These are phyloP conservation scores for Rauvolfia tetraphylla DNA, from an alignment of 257 asterid species.

Conservation along the genomic window DNA sequence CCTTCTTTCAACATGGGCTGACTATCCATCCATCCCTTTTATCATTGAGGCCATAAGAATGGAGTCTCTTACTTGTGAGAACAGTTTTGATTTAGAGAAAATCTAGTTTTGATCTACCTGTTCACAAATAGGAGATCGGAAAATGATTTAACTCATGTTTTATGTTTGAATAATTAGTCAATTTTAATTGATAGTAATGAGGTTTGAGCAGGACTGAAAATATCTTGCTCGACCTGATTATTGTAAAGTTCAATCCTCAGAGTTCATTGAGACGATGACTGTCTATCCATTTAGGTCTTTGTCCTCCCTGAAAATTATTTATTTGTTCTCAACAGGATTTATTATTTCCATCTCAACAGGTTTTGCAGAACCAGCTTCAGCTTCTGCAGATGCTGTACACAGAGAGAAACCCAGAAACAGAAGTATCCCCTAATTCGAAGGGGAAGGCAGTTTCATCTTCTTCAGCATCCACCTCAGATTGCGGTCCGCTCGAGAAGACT, in stretches of 20 bases:
- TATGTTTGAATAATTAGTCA: neutral
- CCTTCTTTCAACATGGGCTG: neutral
- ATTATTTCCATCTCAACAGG: conserved; percentile 32
- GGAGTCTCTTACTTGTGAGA: neutral
- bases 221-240: neutral
- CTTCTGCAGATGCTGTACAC: conserved; percentile 33
- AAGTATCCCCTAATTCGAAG: conserved; percentile 39
- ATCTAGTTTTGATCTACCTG: neutral
- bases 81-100: neutral
- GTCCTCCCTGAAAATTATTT: neutral
- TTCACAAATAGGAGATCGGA: neutral
- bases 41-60: neutral
- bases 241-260: neutral
- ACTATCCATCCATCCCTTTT: neutral
- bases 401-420: conserved; percentile 28
- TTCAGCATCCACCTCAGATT: conserved; percentile 38
- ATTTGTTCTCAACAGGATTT: neutral
- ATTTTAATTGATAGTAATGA: neutral
- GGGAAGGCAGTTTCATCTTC: conserved; percentile 47
- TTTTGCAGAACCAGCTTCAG: conserved; percentile 58
- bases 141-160: neutral
- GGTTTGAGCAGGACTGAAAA: neutral
- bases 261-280: neutral
- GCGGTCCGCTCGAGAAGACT: conserved; percentile 19
- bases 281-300: neutral